phyloP scores from a whole-genome alignment of 108 stramenopile genomes.

The Epithemia pelagica region DNA sequence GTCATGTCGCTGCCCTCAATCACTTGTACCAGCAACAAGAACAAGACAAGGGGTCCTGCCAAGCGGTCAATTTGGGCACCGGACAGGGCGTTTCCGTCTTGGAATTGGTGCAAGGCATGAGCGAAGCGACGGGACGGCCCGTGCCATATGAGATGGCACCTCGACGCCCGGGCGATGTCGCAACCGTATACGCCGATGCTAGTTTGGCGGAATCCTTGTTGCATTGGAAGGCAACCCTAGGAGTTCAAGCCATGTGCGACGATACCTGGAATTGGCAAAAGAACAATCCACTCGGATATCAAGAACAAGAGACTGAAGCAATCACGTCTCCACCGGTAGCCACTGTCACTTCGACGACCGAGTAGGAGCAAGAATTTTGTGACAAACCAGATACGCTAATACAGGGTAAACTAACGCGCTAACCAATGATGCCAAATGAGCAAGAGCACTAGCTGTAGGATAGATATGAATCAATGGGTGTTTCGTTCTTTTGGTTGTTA shows the following conservation, averaged over 20 bases:
- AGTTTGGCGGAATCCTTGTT: constrained; percentile 67
- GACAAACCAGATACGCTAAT: no score
- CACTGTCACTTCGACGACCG: no score
- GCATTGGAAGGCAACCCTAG: constrained; percentile 84
- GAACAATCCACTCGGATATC: constrained; percentile 93
- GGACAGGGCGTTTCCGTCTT: constrained; percentile 91
- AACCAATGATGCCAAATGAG: no score
- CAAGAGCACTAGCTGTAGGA: no score
- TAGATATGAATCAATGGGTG: no score
- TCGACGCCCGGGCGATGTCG: constrained; percentile 93
- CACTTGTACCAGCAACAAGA: constrained; percentile 45
- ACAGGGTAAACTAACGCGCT: no score
- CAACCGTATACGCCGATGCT: constrained; percentile 89
- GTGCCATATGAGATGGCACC: constrained; percentile 87
- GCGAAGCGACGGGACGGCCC: constrained; percentile 73
- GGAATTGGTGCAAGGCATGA: constrained; percentile 93
- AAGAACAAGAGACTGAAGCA: constrained; percentile 11
- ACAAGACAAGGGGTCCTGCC: constrained; percentile 49
- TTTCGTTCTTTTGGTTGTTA: no score
- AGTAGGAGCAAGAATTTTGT: no score
- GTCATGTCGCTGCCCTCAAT: constrained; percentile 91
- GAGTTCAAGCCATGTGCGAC: constrained; percentile 89
- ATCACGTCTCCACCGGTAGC: no score
- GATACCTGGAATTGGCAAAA: constrained; percentile 98
- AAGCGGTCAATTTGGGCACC: constrained; percentile 95